Conservation (phyloP, 805 yeast genomes). For the Saccharomycopsis babjevae region DNA sequence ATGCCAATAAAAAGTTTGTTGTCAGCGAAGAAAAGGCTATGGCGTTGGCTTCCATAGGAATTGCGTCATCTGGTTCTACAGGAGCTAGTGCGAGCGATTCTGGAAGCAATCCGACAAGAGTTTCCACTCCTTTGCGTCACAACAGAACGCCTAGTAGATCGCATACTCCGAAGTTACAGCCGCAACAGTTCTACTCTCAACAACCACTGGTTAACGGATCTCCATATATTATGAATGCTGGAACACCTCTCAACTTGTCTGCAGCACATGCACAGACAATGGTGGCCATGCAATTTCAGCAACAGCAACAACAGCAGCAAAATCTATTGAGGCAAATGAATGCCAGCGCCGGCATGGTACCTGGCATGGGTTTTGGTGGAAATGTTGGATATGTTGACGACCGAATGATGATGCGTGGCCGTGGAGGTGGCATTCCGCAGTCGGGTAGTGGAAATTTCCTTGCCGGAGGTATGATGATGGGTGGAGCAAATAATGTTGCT, state of each 20-base stretch:
- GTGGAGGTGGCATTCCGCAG: background rate
- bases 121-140: background rate
- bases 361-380: background rate
- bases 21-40: conserved; percentile 14
- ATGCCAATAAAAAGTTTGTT: background rate
- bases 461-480: background rate
- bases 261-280: background rate
- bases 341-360: background rate
- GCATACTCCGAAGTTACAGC: background rate
- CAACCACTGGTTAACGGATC: background rate
- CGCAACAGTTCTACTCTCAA: background rate
- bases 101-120: background rate
- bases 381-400: background rate
- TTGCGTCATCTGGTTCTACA: conserved; percentile 1
- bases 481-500: background rate
- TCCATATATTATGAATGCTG: background rate
- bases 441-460: background rate
- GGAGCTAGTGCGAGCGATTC: background rate
- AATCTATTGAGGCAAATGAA: background rate
- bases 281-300: background rate
- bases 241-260: background rate
- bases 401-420: background rate
- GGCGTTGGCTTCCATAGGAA: conserved; percentile 18
- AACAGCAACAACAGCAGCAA: conserved; percentile 3
- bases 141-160: background rate